Evolutionary conservation across 176 grass and related monocot genomes (phyloP), one percentile per base, ranked within the genome.

Genomic region (Musa schizocarpa): DNA sequence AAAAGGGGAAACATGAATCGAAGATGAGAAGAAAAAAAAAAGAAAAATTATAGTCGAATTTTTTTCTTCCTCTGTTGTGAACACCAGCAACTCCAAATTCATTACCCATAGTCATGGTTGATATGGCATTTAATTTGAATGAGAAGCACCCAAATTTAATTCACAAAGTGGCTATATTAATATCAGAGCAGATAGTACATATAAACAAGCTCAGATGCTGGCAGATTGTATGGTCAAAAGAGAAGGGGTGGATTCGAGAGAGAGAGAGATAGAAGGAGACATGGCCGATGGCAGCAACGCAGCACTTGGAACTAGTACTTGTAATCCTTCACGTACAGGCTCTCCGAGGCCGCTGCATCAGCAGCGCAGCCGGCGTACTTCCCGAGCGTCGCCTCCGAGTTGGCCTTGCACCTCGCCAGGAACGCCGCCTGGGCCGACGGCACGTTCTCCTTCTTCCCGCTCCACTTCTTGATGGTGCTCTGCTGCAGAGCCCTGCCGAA

Each of bases 391-490:
- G 94, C 86, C 53, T 90, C 90, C 13, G 90, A 90, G 80, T 97
- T 97, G 53, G 90, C 90, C 80, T 89, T 93, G 94, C 94, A 97
- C 27, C 94, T 74, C 5, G 2, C 80, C 79, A 97, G 74, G 76
- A 97, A 78, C 22, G 90, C 75, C 19, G 74, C 83, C 87, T 97
- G 94, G 25, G 94, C 90, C 24, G 82, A 77, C 12, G 83, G 79
- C 11, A 93, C 83, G 74, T 92, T 90, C 85, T 97, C 93, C 54
- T 85, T 80, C 82, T 97, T 93, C 19, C 90, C 88, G 13, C 29
- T 76, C 94, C 94, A 97, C 82, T 93, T 97, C 94, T 93, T 97
- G 85, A 97, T 88, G 1, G 94, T 93, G 84, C 94, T 97, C 84
- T 85, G 82, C 81, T 93, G 94, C 79, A 97, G 82, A 74, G 90